Evolutionary conservation across 2,329 filamentous ascomycete species (phyloP), one percentile per base, ranked within the genome.

Genomic region (Fusarium xylarioides): DNA sequence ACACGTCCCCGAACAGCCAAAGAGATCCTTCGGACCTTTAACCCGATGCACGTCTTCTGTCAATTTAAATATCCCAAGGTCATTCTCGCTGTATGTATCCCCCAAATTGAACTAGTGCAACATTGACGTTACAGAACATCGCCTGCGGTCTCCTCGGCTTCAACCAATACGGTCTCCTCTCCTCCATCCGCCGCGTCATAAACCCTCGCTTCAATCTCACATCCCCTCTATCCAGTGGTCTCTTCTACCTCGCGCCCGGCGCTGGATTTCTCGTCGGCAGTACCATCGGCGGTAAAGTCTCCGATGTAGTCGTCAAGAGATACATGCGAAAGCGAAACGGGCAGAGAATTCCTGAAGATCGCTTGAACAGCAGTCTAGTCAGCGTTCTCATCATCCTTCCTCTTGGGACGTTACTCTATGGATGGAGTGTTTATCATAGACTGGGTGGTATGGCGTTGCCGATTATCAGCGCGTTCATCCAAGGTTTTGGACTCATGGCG

Each of bases 231-330:
- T 86, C 91, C 72, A 88, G 88, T 4, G 90, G 90, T 4, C 84
- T 93, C 1, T 92, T 93, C 80, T 93, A 92, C 79, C 87, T 93
- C 30, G 91, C 91, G 0, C 91, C 91, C 0, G 91, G 91, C 0
- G 87, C 85, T 49, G 91, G 91, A 0, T 93, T 92, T 68, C 80
- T 93, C 1, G 62, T 88, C 0, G 91, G 91, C 0, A 91, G 90
- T 4, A 89, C 92, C 57, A 82, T 92, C 57, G 91, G 91, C 19
- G 91, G 91, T 0, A 80, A 81, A 19, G 76, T 83, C n/a, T 83
- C 83, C 0, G 84, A 85, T 49, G 74, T 78, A 23, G 76, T 82
- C 1, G 83, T 85, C 10, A 82, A 81, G 73, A 74, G 79, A 59
- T 84, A 82, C 62, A 82, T 84, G 40, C 71, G 73, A 42, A 84